Evolutionary conservation across 2,329 filamentous ascomycete species (phyloP), one percentile per base, ranked within the genome.

Genomic region (Hymenoscyphus occultus): DNA sequence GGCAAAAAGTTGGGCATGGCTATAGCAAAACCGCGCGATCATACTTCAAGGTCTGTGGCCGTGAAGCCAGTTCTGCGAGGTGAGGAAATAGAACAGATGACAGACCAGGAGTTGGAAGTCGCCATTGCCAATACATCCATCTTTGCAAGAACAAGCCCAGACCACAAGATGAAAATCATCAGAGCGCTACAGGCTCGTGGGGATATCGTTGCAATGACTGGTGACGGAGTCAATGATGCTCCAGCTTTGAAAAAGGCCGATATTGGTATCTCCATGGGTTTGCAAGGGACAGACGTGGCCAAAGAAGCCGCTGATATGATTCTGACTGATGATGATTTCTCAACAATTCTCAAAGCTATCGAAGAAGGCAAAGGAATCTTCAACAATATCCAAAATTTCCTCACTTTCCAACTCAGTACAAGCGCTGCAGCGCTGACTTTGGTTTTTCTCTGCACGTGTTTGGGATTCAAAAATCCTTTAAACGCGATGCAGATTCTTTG

Each of bases 401-500:
- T 99, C 69, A 98, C 95, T 0, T 99, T 99, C 79, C 96, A 99
- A 80, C 85, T 99, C 65, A 97, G 93, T 78, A 99, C 95, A 59
- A 97, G 93, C 76, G 95, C 96, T 22, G 95, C 96, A 63, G 93
- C 95, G 67, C 82, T 99, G 70, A 92, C 91, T 65, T 83, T 99
- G 62, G 95, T 99, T 19, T 86, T 99, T 71, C 79, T 99, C 73
- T 97, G 93, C 82, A 97, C 93, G 39, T 90, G 92, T 71, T 84
- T 97, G 67, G 95, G 95, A 48, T 95, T 96, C 80, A 93, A 92
- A 79, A 97, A 95, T 76, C 96, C 95, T 57, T 83, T 99, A 67
- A 99, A 99, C 76, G 93, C 95, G 60, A 99, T 99, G 95, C 95
- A 99, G 80, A 99, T 99, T 80, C 84, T 99, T 54, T 99, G 95